Evolutionary conservation across 371 early-diverging fungal species (phyloP).

Genomic region (Mucor saturninus): DNA sequence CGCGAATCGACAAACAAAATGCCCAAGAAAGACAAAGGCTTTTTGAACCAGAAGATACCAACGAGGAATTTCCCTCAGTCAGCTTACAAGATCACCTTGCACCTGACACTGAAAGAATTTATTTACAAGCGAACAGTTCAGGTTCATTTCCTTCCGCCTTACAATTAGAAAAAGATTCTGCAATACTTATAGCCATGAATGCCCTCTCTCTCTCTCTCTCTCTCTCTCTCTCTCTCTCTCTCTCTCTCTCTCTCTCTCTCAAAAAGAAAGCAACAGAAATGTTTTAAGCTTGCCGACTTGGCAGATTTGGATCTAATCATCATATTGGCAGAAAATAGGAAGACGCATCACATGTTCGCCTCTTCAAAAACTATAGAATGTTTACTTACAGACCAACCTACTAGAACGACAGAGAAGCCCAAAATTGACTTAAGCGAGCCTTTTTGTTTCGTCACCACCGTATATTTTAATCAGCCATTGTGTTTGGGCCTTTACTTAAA

Average conservation of each 20-base stretch:
- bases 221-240: slow-evolving; percentile 23
- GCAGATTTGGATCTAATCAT: slow-evolving; percentile 10
- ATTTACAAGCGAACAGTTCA: slow-evolving; percentile 19
- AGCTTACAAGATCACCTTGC: slow-evolving; percentile 14
- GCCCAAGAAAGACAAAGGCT: slow-evolving; percentile 17
- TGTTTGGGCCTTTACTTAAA: too few species aligned
- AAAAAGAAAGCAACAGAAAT: slow-evolving; percentile 24
- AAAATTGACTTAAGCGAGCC: too few species aligned
- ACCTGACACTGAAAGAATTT: slow-evolving; percentile 13
- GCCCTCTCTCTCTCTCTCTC: slow-evolving; percentile 20
- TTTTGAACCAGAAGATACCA: slow-evolving; percentile 10
- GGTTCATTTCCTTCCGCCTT: slow-evolving; percentile 21
- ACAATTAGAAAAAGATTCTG: slow-evolving; percentile 20
- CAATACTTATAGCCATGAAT: slow-evolving; percentile 17
- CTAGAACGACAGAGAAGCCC: too few species aligned
- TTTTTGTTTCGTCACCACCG: too few species aligned
- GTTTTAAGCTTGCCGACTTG: slow-evolving; percentile 20
- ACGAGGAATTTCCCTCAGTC: slow-evolving; percentile 20
- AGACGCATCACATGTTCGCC: too few species aligned
- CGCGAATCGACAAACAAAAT: slow-evolving; percentile 12
- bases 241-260: slow-evolving; percentile 23
- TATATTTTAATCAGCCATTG: too few species aligned
- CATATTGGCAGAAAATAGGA: too few species aligned
- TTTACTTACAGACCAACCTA: slow-evolving; percentile 15
- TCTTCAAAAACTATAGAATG: neutral